Percentiles rank a stretch among this genome's conserved stretches.
Evolutionary conservation across 2,329 filamentous ascomycete species (phyloP).

Genomic region (Arthroderma sp.): DNA sequence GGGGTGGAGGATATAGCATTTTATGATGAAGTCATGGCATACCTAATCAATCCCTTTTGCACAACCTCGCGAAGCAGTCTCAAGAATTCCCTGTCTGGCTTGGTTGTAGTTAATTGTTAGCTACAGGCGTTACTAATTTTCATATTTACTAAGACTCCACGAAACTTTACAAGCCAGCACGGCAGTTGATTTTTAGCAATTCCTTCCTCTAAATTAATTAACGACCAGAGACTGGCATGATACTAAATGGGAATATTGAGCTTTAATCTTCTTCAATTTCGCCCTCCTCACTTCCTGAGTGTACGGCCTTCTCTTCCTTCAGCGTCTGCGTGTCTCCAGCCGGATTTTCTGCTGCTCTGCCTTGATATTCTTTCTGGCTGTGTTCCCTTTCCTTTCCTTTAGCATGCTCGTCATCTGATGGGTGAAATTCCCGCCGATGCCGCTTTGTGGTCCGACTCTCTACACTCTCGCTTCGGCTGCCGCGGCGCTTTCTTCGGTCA

Average conservation of each 20-base stretch:
- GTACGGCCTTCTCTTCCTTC: slow-evolving; percentile 36
- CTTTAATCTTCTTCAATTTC: slow-evolving; percentile 72
- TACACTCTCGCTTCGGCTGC: slow-evolving; percentile 57
- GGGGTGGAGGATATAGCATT: too few relatives aligned
- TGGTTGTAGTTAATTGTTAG: too few relatives aligned
- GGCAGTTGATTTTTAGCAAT: too few relatives aligned
- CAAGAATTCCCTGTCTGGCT: too few relatives aligned
- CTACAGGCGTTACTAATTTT: too few relatives aligned
- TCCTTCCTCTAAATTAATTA: background rate
- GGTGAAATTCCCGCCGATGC: slow-evolving; percentile 27
- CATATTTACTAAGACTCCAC: too few relatives aligned
- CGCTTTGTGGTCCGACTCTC: slow-evolving; percentile 51
- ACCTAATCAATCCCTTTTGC: too few relatives aligned
- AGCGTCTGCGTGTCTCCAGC: slow-evolving; percentile 14
- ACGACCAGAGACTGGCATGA: background rate
- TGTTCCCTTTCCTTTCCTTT: slow-evolving; percentile 21
- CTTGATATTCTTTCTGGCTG: too few relatives aligned
- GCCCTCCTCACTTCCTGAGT: slow-evolving; percentile 89
- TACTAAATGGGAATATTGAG: background rate
- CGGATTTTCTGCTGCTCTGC: too few relatives aligned
- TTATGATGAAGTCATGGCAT: too few relatives aligned
- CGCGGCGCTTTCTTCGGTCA: slow-evolving; percentile 62
- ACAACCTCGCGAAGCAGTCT: too few relatives aligned
- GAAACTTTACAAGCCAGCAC: too few relatives aligned
- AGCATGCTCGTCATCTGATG: slow-evolving; percentile 6